A percentile compares a stretch with the other conserved stretches of the same genome.
Conservation (phyloP, 2,329 filamentous ascomycete species). For the Leptographium radiaticola region DNA sequence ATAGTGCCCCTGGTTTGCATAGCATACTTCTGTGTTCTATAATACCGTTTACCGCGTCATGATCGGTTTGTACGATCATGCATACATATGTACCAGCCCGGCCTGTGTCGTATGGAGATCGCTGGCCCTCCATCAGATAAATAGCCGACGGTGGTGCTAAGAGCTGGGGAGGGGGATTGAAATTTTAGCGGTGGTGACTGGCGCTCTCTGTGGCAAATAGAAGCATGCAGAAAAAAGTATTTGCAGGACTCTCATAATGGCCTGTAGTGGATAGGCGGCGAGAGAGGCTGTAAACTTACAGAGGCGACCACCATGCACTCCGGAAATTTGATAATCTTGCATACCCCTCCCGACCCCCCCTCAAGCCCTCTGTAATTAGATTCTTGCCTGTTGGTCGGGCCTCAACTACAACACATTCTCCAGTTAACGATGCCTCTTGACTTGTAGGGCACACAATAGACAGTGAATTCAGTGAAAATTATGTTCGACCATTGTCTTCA, state of each 20-base stretch:
- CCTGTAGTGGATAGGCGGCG: not conserved
- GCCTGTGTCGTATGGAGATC: not conserved
- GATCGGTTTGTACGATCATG: not conserved
- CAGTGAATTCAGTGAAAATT: no score
- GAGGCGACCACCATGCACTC: not conserved
- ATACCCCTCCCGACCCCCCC: not conserved
- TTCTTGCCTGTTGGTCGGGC: not conserved
- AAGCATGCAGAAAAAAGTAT: not conserved
- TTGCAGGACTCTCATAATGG: not conserved
- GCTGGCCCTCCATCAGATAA: not conserved
- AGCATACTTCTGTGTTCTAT: no score
- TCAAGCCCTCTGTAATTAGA: not conserved
- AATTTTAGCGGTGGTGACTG: not conserved
- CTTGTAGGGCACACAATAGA: no score
- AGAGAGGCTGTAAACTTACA: not conserved
- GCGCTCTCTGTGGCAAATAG: slow-evolving; percentile 1
- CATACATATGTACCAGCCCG: not conserved
- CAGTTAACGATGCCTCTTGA: not conserved
- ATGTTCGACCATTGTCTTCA: no score
- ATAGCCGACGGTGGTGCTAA: not conserved
- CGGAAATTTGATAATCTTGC: slow-evolving; percentile 12
- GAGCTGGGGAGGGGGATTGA: not conserved
- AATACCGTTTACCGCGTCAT: not conserved
- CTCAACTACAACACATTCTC: no score
- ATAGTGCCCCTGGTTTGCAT: no score